Evolutionary conservation across 2,329 filamentous ascomycete species (phyloP), one percentile per base, ranked within the genome.

Genomic region (Aspergillaceae sp.): DNA sequence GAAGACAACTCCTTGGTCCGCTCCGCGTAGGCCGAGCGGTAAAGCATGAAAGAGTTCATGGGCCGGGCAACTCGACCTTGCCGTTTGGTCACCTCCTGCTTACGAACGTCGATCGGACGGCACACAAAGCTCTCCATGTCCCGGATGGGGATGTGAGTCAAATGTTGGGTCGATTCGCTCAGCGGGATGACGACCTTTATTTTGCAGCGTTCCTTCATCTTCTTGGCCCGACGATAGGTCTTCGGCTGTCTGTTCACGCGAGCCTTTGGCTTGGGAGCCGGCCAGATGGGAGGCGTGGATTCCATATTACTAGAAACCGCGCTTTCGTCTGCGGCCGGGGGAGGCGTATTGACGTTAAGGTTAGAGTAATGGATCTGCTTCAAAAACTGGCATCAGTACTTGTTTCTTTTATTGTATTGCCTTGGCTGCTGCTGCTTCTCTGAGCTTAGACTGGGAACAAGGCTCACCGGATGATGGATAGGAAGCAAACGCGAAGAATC

Each of bases 21-120:
- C 51, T 92, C 86, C 49, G 94, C 87, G 62, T 87, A 96, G 5
- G 88, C 87, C 54, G 92, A 95, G 37, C 92, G 84, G 66, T 98
- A 98, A 43, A 98, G 74, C 85, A 98, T 95, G 72, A 97, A 98
- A 1, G 87, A 91, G 66, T 98, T 98, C 84, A 96, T 94, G 2
- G 92, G 90, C 29, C 92, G 78, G 58, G 91, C 88, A 55, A 97
- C 78, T 63, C 90, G 89, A 28, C 86, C 86, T 33, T 81, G 72
- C 57, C 83, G 87, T 56, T 79, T 77, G 38, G 80, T 77, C 7
- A 84, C 81, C 64, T 95, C 89, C 45, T 73, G 69, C 42, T 73
- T 74, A 47, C 91, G 79, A 5, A 76, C 75, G 47, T 87, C 82
- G 2, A 73, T 68, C 7, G 85, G 73, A 43, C 91, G 79, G 57